Base-by-base conservation (phyloP, 208 protist genomes). In the Strigomonas culicis region DNA sequence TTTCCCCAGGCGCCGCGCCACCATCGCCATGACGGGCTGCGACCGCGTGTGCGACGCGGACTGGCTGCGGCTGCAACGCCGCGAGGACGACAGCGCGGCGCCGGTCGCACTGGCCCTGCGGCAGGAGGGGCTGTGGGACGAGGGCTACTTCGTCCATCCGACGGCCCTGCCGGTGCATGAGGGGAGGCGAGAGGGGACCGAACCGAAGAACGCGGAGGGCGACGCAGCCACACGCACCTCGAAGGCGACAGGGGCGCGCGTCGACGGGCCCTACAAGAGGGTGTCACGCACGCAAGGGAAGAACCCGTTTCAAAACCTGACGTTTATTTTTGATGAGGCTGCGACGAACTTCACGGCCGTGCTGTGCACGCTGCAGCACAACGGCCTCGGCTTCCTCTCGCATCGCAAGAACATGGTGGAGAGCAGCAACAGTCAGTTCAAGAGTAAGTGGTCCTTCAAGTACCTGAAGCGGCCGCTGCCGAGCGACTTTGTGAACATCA, bases 261-360 rank as follows among this genome's bases (percentile, higher is more conserved):
- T n/a, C n/a, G n/a, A n/a, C 8, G 13, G 36, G 8, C 8, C 36
- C 8, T 13, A 41, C 36, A 41, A 59, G 34, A 7, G 6, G 4
- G 22, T 13, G 13, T 22, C 11, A 6, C 30, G 10, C 34, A 21
- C 21, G 34, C 13, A 30, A 6, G 22, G 34, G 15, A 4, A 7
- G 22, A 7, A 15, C 7, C 7, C 60, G 17, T 15, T 43, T 36
- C 28, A 57, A 11, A 10, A 46, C 7, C 56, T 93, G 36, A 67
- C 59, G 34, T 88, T 82, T 63, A 51, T 76, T 24, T 70, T 94
- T 21, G 58, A 66, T 4, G 73, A 72, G 1, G 55, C 31, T 50
- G 82, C 73, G 15, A 76, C 77, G 27, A 80, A 76, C 44, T 92
- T 94, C 70, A 90, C 79, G 6, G 63, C 68, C 1, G 62, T 92